Conservation (phyloP, 1,139 yeast genomes). For the Scheffersomyces quercinus region DNA sequence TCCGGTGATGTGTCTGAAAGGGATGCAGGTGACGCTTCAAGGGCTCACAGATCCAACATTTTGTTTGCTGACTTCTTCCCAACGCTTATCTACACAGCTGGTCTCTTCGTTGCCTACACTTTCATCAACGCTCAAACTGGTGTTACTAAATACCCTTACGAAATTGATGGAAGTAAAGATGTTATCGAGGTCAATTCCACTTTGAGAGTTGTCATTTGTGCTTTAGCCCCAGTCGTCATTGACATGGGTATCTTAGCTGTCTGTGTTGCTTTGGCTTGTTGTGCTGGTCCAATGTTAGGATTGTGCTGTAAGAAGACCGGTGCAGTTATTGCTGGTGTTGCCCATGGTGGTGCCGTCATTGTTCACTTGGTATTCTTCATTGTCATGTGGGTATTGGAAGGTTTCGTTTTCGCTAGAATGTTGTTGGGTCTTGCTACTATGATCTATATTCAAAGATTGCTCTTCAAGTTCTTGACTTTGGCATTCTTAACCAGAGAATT, state of each 20-base stretch:
- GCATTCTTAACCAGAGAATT: slow-evolving; percentile 90
- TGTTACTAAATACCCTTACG: slow-evolving; percentile 53
- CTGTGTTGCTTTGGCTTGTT: slow-evolving; percentile 82
- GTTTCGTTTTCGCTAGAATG: slow-evolving; percentile 86
- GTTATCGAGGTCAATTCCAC: slow-evolving; percentile 71
- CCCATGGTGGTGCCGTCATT: slow-evolving; percentile 92
- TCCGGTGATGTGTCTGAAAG: slow-evolving; percentile 89
- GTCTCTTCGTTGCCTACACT: slow-evolving; percentile 86
- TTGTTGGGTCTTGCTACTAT: slow-evolving; percentile 83
- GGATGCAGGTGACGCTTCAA: slow-evolving; percentile 89
- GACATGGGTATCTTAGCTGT: slow-evolving; percentile 82
- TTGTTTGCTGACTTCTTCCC: slow-evolving; percentile 86
- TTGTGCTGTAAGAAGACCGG: slow-evolving; percentile 98
- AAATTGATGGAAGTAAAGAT: slow-evolving; percentile 22
- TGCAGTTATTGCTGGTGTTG: slow-evolving; percentile 94
- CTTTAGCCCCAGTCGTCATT: slow-evolving; percentile 88
- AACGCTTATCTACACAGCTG: slow-evolving; percentile 83
- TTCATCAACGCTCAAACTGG: slow-evolving; percentile 97
- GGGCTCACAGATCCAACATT: slow-evolving; percentile 90
- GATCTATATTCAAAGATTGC: slow-evolving; percentile 83
- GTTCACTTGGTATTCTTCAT: slow-evolving; percentile 84
- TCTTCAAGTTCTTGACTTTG: slow-evolving; percentile 83
- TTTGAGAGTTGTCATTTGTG: slow-evolving; percentile 82
- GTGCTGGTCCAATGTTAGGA: slow-evolving; percentile 95
- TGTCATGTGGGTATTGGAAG: slow-evolving; percentile 96